Evolutionary conservation across 257 asterid species (phyloP), one percentile per base, ranked within the genome.

Genomic region (Paraleonurus japonicus): DNA sequence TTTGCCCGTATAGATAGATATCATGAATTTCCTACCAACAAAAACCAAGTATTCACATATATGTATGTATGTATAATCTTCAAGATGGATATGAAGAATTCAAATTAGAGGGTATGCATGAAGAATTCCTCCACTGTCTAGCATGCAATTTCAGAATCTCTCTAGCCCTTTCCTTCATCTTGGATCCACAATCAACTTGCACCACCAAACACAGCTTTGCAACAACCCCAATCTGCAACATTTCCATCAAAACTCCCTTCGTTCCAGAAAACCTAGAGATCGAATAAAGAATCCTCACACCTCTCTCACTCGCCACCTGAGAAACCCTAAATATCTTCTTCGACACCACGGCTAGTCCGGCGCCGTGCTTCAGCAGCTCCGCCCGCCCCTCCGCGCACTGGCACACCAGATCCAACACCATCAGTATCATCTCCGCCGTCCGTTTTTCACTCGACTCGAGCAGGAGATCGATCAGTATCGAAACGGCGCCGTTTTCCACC

Each of bases 321-420:
- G 97, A 93, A 61, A 93, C 96, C 84, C 97, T 86, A 4, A 93
- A 83, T 1, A 88, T 85, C 82, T 90, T 93, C 80, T 90, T 93
- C 1, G 98, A 86, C 0, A 93, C 91, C 2, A 89, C 61, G 1
- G 97, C 97, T 24, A 93, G 7, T 0, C 98, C 98, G 0, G 96
- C 98, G 0, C 84, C 78, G 73, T 93, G 98, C n/a, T 63, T 78
- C 47, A 90, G 23, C 27, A 93, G 54, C 76, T 83, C 95, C 0
- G 96, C 88, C 59, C 98, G 72, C 2, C 98, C 98, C 51, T 93
- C 98, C 0, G 98, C 96, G 64, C 92, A 86, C 70, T 84, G 96
- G 83, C 96, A 89, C 1, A 90, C 69, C 50, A 70, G 62, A 32
- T 93, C 98, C 62, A 93, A 3, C 26, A 84, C 71, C 8, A 47